Evolutionary conservation across 164 flowering plant genomes (phyloP).

Genomic region (Dillenia suffruticosa): DNA sequence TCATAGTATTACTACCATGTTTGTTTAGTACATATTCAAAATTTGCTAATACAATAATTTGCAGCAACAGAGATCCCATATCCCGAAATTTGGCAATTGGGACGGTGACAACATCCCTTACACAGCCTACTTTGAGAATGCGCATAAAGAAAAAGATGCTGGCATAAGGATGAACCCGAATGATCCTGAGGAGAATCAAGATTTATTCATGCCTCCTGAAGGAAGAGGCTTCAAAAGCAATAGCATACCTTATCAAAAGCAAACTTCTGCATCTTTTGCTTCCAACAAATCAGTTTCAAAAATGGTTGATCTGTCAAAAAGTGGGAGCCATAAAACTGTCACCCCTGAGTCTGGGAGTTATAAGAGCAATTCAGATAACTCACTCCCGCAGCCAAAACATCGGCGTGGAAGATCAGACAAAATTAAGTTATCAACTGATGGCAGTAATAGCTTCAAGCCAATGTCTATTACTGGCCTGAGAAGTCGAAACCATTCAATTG

Average conservation of each 20-base stretch:
- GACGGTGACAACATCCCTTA: constrained; percentile 54
- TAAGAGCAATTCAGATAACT: constrained; percentile 27
- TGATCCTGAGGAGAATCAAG: constrained; percentile 66
- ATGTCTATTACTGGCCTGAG: constrained; percentile 12
- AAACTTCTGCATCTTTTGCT: constrained; percentile 1
- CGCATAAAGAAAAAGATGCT: constrained; percentile 37
- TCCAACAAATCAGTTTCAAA: constrained; percentile 9
- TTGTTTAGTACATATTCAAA: background rate
- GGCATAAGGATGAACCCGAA: constrained; percentile 52
- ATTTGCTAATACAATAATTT: constrained; percentile 1
- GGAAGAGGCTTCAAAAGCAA: constrained; percentile 3
- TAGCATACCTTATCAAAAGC: constrained; percentile 1
- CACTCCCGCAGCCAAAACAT: constrained; percentile 20
- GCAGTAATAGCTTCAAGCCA: constrained; percentile 13
- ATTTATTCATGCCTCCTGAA: constrained; percentile 25
- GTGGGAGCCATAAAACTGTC: constrained; percentile 14
- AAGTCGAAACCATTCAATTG: constrained; percentile 17
- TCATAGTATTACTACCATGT: background rate
- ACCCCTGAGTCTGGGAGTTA: constrained; percentile 30
- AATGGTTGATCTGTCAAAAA: constrained; percentile 4
- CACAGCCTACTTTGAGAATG: constrained; percentile 54
- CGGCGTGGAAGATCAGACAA: constrained; percentile 16
- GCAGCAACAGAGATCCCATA: constrained; percentile 36
- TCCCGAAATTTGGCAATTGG: constrained; percentile 65
- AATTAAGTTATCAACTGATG: constrained; percentile 17